Evolutionary conservation across 1,139 yeast genomes (phyloP), one percentile per base, ranked within the genome.

Genomic region (Torulaspora globosa): DNA sequence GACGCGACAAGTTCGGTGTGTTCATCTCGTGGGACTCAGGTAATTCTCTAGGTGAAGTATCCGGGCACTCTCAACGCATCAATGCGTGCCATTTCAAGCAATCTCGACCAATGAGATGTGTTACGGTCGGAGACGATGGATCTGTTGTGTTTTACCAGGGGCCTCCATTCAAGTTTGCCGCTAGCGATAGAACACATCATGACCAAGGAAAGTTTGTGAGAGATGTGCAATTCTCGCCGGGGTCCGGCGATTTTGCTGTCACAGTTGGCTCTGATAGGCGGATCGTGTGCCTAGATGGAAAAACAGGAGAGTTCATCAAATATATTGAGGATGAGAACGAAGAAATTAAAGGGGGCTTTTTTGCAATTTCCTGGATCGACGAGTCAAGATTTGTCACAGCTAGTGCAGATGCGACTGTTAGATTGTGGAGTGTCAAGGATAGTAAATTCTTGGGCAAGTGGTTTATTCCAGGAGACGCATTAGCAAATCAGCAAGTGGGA

Each of bases 21-120:
- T 90, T 95, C 52, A 88, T 92, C 62, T 80, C 96, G 5, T 85
- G 86, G 77, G 99, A 92, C 63, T 77, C 95, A 1, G 98, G 98
- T 47, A 92, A 92, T 67, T 80, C 96, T 9, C 82, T 92, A 38
- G 99, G 98, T 44, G 97, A 92, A 64, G 84, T 94, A 56, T 82
- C 89, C 47, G 99, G 98, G 26, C 98, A 92, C 64, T 78, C 95
- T n/a, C 81, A 85, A 33, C 78, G 79, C 34, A 79, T 90, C 62
- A 88, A 85, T 61, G 87, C 94, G 0, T 96, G 88, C 10, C 81
- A 85, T 45, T 83, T 92, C 55, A 84, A 84, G 60, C 87, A 90
- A n/a, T 80, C 78, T 49, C 77, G 98, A 64, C 98, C 98, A 3
- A 88, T 85, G 70, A 73, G 97, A 50, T 96, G 97, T 1, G 95